Base-by-base conservation (phyloP, 2,329 filamentous ascomycete genomes). In the Akanthomyces uredinophilus region DNA sequence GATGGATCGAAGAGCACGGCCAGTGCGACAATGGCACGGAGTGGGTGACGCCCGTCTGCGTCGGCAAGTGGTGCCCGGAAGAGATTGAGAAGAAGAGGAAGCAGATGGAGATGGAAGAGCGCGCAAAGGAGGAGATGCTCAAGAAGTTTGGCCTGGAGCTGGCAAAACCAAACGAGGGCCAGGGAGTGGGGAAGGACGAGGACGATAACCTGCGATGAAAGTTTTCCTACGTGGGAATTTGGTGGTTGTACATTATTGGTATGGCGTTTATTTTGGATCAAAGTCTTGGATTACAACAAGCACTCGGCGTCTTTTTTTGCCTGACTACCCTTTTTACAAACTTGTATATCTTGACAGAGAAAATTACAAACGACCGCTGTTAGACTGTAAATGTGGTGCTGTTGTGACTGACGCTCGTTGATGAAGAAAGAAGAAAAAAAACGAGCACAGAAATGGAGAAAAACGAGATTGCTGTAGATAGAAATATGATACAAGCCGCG, bases 1-100 rank as follows among this genome's bases (percentile, higher is more conserved):
- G 79, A 63, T 81, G 79, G 79, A 78, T 80, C 56, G 71, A 74
- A 8, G 73, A 75, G 20, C 75, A 72, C 68, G 79, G 78, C 8
- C 75, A 79, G 52, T 81, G 79, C 65, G 7, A 10, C 8, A 67
- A 68, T 3, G 65, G 68, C 47, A 68, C 75, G 4, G 70, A 72
- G 14, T 81, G 79, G 79, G 77, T 73, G 63, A 69, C 70, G 37
- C 71, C 74, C 3, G 69, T 71, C 39, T 71, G 61, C 20, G 46
- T 57, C 14, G 60, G 60, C n/a, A 62, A 53, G 39, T 53, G 49
- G 49, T 59, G 61, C 13, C 20, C 58, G 24, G 43, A 47, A 5
- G 41, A 54, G 50, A 10, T 47, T 14, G 58, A 20, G 27, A 60
- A 35, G 13, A 37, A 16, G 10, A 44, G 24, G 39, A 32, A 60